Evolutionary conservation across 129 eudicot genomes (phyloP).

Genomic region (Oenanthe sinensis): DNA sequence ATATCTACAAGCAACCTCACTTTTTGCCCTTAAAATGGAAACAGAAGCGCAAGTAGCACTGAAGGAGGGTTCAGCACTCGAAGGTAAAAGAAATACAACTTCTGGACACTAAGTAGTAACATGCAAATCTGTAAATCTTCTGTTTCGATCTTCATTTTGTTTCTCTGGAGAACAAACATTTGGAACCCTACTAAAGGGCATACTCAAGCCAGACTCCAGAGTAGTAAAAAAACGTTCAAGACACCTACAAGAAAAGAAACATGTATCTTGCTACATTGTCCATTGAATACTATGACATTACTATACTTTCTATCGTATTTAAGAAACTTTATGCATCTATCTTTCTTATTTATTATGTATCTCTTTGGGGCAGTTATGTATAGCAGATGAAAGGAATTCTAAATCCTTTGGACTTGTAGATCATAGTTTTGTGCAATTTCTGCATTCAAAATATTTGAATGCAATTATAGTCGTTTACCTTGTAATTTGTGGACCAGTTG

Average conservation of each 20-base stretch:
- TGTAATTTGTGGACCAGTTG: too few species aligned
- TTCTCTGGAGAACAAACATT: neutral
- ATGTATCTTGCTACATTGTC: neutral
- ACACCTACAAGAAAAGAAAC: neutral
- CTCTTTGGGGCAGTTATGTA: slow-evolving; percentile 21
- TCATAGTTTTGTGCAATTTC: too few species aligned
- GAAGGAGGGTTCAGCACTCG: slow-evolving; percentile 57
- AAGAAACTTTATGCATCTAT: neutral
- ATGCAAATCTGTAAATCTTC: slow-evolving; percentile 28
- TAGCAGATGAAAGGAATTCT: neutral
- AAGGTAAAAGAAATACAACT: slow-evolving; percentile 41
- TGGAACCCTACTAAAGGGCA: neutral
- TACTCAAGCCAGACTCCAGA: neutral
- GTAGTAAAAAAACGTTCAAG: neutral
- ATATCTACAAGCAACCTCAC: slow-evolving; percentile 55
- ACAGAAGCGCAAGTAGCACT: slow-evolving; percentile 53
- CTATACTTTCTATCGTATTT: neutral
- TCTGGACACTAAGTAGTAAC: neutral
- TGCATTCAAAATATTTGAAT: too few species aligned
- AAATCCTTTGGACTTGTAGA: neutral
- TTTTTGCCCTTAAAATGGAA: slow-evolving; percentile 56
- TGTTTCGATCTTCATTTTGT: neutral
- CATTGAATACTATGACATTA: neutral
- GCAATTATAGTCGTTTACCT: too few species aligned
- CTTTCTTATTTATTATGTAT: neutral